A percentile compares a stretch with the other conserved stretches of the same genome.
phyloP scores from a whole-genome alignment of 768 basidiomycete genomes.

The Auricularia sp. region DNA sequence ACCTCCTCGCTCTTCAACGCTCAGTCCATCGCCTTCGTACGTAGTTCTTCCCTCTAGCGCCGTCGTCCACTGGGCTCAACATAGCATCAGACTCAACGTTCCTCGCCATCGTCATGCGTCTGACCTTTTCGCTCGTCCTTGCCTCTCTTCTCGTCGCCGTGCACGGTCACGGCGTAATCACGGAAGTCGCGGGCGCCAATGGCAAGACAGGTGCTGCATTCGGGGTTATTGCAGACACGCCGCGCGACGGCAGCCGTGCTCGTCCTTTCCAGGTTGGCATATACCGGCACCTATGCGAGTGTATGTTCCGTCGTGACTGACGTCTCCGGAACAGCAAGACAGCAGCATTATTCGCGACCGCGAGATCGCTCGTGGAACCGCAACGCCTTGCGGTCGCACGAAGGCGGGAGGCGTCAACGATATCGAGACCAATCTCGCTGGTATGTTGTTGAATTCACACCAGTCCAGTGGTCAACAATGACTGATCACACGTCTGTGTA shows the following conservation, averaged over 20 bases:
- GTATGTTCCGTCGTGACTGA: neutral
- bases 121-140: neutral
- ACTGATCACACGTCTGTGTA: neutral
- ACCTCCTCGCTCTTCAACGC: neutral
- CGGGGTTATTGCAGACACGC: conserved; percentile 14
- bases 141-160: neutral
- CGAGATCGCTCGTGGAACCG: conserved; percentile 9
- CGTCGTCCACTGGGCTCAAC: neutral
- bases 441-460: neutral
- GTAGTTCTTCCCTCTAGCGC: neutral
- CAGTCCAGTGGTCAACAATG: neutral
- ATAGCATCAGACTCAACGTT: neutral
- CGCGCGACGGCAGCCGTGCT: conserved; percentile 17
- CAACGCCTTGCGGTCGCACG: conserved; percentile 18
- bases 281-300: neutral
- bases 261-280: conserved; percentile 17
- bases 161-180: conserved; percentile 18
- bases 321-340: conserved; percentile 6
- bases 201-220: conserved; percentile 17
- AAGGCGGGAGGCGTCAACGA: conserved; percentile 16
- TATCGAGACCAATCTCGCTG: conserved; percentile 12
- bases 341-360: conserved; percentile 9
- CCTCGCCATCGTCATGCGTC: neutral
- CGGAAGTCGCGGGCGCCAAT: conserved; percentile 17
- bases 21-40: neutral